These are phyloP conservation scores for Fusarium pseudocircinatum DNA, from an alignment of 2,329 filamentous ascomycete species.

Conservation along the genomic window DNA sequence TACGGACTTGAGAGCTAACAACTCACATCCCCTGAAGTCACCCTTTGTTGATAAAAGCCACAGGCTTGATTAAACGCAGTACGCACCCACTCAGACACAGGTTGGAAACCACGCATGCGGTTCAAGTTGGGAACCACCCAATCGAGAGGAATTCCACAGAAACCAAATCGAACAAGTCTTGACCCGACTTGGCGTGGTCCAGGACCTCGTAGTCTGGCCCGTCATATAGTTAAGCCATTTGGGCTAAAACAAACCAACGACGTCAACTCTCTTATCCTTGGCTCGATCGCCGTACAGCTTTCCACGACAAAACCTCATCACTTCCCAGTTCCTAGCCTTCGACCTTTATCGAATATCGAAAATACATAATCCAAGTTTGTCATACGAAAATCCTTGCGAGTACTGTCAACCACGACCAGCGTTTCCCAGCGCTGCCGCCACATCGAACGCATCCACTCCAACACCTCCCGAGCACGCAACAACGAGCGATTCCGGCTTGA, in stretches of 20 bases:
- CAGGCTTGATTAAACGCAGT: constrained; percentile 12
- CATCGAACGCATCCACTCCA: constrained; percentile 24
- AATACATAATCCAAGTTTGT: not conserved
- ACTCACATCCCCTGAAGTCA: not conserved
- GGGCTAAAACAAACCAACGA: constrained; percentile 36
- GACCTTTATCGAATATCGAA: not conserved
- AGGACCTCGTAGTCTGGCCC: constrained; percentile 14
- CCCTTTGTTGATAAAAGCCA: constrained; percentile 6
- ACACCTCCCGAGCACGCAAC: constrained; percentile 12
- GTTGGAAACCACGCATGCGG: constrained; percentile 22
- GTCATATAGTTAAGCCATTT: constrained; percentile 21
- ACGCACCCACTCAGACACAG: not conserved
- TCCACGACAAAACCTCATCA: constrained; percentile 16
- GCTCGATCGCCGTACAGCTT: constrained; percentile 10
- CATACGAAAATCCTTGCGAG: not conserved
- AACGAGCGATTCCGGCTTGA: constrained; percentile 5
- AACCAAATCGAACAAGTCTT: constrained; percentile 33
- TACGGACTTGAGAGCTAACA: constrained; percentile 12
- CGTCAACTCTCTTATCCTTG: constrained; percentile 36
- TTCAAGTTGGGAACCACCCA: constrained; percentile 12
- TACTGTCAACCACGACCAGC: not conserved
- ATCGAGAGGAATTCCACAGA: constrained; percentile 24
- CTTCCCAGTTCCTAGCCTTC: not conserved
- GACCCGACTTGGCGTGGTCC: constrained; percentile 23
- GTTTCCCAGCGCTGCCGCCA: constrained; percentile 3